Conservation (phyloP, 768 basidiomycete genomes). For the Dentipellis fragilis region DNA sequence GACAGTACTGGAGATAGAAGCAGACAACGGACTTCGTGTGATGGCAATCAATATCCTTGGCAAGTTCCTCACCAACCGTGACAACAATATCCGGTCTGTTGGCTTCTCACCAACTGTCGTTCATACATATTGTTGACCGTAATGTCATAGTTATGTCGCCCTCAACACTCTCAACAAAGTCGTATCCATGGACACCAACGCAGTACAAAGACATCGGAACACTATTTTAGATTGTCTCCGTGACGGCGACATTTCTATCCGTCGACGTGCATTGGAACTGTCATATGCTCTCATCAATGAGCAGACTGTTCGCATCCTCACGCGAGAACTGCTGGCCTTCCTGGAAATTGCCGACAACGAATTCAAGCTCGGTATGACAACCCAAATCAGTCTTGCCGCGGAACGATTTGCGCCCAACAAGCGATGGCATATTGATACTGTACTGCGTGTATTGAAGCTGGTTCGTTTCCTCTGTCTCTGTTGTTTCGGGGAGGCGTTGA, state of each 20-base stretch:
- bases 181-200: slow-evolving; percentile 94
- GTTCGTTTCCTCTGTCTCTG: slow-evolving; percentile 34
- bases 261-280: slow-evolving; percentile 90
- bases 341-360: slow-evolving; percentile 97
- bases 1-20: slow-evolving; percentile 84
- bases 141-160: slow-evolving; percentile 73
- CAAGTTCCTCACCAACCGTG: slow-evolving; percentile 93
- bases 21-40: slow-evolving; percentile 88
- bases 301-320: slow-evolving; percentile 83
- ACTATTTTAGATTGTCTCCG: slow-evolving; percentile 98
- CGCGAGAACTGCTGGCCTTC: slow-evolving; percentile 89
- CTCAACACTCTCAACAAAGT: slow-evolving; percentile 98
- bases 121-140: not conserved
- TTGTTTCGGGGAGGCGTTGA: not conserved
- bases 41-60: slow-evolving; percentile 99
- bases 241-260: slow-evolving; percentile 98
- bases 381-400: slow-evolving; percentile 91
- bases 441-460: slow-evolving; percentile 82
- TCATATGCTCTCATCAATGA: slow-evolving; percentile 98
- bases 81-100: slow-evolving; percentile 93
- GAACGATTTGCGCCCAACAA: slow-evolving; percentile 97
- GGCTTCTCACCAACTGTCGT: slow-evolving; percentile 3
- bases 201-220: slow-evolving; percentile 95
- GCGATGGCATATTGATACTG: slow-evolving; percentile 98
- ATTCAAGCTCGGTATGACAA: slow-evolving; percentile 97